Percentiles rank a stretch among this genome's conserved stretches.
Conservation (phyloP, 257 asterid genomes). For the Solanum virginianum region DNA sequence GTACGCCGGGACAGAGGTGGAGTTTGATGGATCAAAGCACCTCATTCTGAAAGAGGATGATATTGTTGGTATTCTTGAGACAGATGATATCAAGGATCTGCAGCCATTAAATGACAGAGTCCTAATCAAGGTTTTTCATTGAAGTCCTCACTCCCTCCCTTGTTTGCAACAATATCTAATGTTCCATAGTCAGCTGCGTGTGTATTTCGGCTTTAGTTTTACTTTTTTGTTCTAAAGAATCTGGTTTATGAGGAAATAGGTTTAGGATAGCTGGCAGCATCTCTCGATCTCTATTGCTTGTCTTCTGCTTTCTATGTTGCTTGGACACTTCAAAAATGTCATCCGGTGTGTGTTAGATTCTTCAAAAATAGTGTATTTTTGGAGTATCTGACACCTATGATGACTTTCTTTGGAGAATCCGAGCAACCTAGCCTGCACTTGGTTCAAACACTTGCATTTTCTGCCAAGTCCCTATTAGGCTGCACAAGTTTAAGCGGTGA, state of each 20-base stretch:
- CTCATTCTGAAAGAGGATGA: slow-evolving; percentile 93
- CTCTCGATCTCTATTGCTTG: background rate
- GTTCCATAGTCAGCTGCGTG: background rate
- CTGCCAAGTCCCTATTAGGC: background rate
- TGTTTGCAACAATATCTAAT: background rate
- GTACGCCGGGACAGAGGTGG: slow-evolving; percentile 96
- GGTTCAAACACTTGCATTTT: background rate
- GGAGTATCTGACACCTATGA: background rate
- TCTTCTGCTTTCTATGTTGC: background rate
- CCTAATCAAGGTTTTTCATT: slow-evolving; percentile 52
- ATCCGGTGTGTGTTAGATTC: background rate
- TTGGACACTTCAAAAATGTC: background rate
- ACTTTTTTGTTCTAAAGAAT: background rate
- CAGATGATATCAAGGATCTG: slow-evolving; percentile 79
- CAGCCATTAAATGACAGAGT: slow-evolving; percentile 88
- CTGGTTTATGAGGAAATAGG: background rate
- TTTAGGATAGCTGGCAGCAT: background rate
- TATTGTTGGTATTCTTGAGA: slow-evolving; percentile 71
- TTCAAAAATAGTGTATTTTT: background rate
- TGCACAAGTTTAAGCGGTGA: background rate
- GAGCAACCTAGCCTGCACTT: background rate
- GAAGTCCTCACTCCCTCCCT: background rate
- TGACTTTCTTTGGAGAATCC: background rate
- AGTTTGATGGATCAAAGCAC: slow-evolving; percentile 69
- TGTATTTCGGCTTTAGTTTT: background rate